These are phyloP conservation scores for Yamadazyma trypodendri DNA, from an alignment of 1,139 yeast species.

Conservation along the genomic window DNA sequence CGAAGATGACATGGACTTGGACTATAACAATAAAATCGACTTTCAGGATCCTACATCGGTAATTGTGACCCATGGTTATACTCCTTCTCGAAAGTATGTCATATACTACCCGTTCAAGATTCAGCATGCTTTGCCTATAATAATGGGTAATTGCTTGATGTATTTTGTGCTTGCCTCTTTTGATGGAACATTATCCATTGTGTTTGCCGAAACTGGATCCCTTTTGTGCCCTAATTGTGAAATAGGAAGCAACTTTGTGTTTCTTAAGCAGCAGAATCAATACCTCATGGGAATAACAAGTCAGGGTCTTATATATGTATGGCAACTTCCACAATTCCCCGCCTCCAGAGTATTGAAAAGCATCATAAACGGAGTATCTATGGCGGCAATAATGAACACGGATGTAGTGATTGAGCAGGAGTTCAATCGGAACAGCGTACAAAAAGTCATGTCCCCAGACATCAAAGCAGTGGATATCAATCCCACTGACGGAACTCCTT, in stretches of 20 bases:
- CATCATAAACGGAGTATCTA: constrained; percentile 41
- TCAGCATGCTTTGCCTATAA: constrained; percentile 40
- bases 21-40: constrained; percentile 32
- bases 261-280: constrained; percentile 49
- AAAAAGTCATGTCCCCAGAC: constrained; percentile 22
- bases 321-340: constrained; percentile 36
- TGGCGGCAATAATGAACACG: constrained; percentile 51
- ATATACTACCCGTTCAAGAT: constrained; percentile 43
- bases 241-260: constrained; percentile 59
- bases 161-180: constrained; percentile 68
- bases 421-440: not conserved
- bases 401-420: constrained; percentile 15
- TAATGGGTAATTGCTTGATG: constrained; percentile 24
- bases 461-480: constrained; percentile 33
- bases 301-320: constrained; percentile 48
- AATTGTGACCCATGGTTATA: constrained; percentile 28
- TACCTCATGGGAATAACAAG: constrained; percentile 57
- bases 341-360: constrained; percentile 20
- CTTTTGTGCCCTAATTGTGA: constrained; percentile 49
- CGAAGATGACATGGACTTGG: constrained; percentile 26
- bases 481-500: constrained; percentile 38
- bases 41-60: constrained; percentile 48
- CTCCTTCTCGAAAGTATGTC: constrained; percentile 21
- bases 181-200: constrained; percentile 65
- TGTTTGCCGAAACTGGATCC: constrained; percentile 62